Evolutionary conservation across 768 basidiomycete species (phyloP).

Genomic region (Kwoniella shandongensis): DNA sequence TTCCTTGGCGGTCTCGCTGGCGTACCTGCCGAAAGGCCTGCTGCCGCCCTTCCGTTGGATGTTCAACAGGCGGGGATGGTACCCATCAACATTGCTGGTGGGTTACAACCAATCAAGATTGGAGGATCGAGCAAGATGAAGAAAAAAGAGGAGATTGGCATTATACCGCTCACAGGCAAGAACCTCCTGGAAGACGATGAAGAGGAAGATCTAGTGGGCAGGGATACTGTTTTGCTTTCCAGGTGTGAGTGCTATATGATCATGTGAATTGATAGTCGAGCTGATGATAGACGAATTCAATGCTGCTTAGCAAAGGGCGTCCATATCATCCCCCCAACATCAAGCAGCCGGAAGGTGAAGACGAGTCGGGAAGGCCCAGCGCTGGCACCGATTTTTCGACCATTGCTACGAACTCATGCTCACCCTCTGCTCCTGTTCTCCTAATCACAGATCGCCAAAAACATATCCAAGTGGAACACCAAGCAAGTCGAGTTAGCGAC

Average conservation of each 20-base stretch:
- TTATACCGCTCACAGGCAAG: slow-evolving; percentile 19
- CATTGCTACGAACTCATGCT: slow-evolving; percentile 9
- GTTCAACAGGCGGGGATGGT: slow-evolving; percentile 10
- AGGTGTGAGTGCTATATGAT: slow-evolving; percentile 35
- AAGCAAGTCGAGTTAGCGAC: slow-evolving; percentile 76
- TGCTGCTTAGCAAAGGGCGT: slow-evolving; percentile 54
- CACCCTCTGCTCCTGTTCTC: slow-evolving; percentile 2
- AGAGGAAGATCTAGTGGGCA: slow-evolving; percentile 41
- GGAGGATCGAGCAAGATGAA: slow-evolving; percentile 22
- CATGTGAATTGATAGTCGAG: neutral
- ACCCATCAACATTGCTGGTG: slow-evolving; percentile 10
- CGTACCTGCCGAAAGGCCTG: slow-evolving; percentile 1
- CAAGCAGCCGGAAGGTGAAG: slow-evolving; percentile 55
- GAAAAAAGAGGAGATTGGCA: slow-evolving; percentile 28
- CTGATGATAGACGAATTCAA: neutral
- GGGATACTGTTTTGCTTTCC: slow-evolving; percentile 43
- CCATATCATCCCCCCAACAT: slow-evolving; percentile 76
- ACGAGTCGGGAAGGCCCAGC: slow-evolving; percentile 13
- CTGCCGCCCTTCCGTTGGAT: neutral
- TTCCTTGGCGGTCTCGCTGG: slow-evolving; percentile 40
- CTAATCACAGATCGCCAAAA: slow-evolving; percentile 69
- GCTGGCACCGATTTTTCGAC: slow-evolving; percentile 1
- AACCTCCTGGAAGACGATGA: slow-evolving; percentile 43
- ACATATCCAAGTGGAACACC: slow-evolving; percentile 96
- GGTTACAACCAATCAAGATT: slow-evolving; percentile 37